Evolutionary conservation across 2,329 filamentous ascomycete species (phyloP).

Genomic region (Chrysoporthe austroafricana): DNA sequence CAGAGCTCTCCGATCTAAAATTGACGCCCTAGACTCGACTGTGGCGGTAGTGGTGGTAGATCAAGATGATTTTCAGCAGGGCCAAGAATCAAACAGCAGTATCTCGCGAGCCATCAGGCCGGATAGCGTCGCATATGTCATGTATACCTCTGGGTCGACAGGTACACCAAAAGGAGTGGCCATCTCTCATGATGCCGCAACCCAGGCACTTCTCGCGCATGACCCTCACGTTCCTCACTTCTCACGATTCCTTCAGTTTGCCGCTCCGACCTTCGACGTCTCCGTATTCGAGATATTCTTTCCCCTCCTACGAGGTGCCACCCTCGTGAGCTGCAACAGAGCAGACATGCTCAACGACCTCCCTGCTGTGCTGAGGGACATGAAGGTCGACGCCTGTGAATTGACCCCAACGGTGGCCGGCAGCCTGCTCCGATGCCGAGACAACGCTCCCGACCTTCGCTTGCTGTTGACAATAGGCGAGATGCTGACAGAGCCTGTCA

Average conservation of each 20-base stretch:
- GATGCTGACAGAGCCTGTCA: slow-evolving; percentile 80
- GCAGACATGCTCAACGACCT: slow-evolving; percentile 75
- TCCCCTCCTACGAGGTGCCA: slow-evolving; percentile 73
- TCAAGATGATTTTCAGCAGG: slow-evolving; percentile 22
- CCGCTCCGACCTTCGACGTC: slow-evolving; percentile 90
- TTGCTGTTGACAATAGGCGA: slow-evolving; percentile 87
- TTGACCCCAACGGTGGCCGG: slow-evolving; percentile 86
- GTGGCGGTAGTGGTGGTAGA: slow-evolving; percentile 45
- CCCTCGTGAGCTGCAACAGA: slow-evolving; percentile 73
- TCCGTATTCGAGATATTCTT: slow-evolving; percentile 97
- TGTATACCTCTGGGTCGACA: slow-evolving; percentile 93
- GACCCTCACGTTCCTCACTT: slow-evolving; percentile 77
- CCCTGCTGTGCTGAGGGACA: slow-evolving; percentile 63
- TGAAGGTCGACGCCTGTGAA: slow-evolving; percentile 82
- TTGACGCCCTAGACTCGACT: slow-evolving; percentile 39
- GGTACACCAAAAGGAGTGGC: slow-evolving; percentile 87
- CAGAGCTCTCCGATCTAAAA: slow-evolving; percentile 45
- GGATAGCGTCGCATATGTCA: slow-evolving; percentile 75
- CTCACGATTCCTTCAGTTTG: slow-evolving; percentile 84
- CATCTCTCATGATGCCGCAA: slow-evolving; percentile 77
- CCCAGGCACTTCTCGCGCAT: slow-evolving; percentile 83
- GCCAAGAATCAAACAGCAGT: not conserved
- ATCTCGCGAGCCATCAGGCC: slow-evolving; percentile 31
- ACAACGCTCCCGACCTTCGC: slow-evolving; percentile 68
- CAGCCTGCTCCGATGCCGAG: slow-evolving; percentile 71